Base-by-base conservation (phyloP, 768 basidiomycete species). In the Leccinum subgranulosum region DNA sequence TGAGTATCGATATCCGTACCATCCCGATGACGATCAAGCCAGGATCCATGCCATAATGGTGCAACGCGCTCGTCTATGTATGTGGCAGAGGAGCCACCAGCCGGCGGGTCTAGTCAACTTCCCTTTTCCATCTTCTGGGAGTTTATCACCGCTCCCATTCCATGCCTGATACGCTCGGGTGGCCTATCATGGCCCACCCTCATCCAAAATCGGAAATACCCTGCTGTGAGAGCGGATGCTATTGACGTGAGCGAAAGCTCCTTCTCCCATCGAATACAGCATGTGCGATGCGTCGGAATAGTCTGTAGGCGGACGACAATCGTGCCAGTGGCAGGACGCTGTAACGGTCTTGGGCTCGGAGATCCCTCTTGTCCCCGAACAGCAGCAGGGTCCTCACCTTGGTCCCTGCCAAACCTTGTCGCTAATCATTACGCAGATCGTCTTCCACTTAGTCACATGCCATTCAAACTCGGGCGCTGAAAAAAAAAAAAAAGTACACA, bases 231-330 rank as follows among this genome's bases (percentile, higher is more conserved):
- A 8, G 27, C 33, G 29, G 17, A 27, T 23, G 43, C 28, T 31
- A 36, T 10, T 41, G 39, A 39, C 9, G 39, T 39, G 9, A 17
- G 34, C 15, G 34, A 36, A 6, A 34, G 6, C 34, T 17, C 8
- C 17, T 23, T 23, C 6, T 27, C 31, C 34, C 19, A 25, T 12
- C n/a, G 8, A 15, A 33, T 45, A 33, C 23, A 31, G 51, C 28
- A 27, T 9, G 59, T 51, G 59, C 63, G 58, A 12, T 14, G 19
- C 36, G 21, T 65, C 62, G 58, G 62, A 55, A 10, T 17, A 49
- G 19, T 15, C 39, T 29, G 7, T 51, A 51, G 52, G 63, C 45
- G 54, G 49, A 29, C 5, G 51, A n/a, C n/a, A 17, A 34, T 45
- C n/a, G 3, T 29, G n/a, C 17, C 54, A 50, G 60, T 41, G 8